Evolutionary conservation across 2,329 filamentous ascomycete genomes (phyloP), one percentile per base, ranked within the genome.

Genomic region (Colletotrichum liriopes): DNA sequence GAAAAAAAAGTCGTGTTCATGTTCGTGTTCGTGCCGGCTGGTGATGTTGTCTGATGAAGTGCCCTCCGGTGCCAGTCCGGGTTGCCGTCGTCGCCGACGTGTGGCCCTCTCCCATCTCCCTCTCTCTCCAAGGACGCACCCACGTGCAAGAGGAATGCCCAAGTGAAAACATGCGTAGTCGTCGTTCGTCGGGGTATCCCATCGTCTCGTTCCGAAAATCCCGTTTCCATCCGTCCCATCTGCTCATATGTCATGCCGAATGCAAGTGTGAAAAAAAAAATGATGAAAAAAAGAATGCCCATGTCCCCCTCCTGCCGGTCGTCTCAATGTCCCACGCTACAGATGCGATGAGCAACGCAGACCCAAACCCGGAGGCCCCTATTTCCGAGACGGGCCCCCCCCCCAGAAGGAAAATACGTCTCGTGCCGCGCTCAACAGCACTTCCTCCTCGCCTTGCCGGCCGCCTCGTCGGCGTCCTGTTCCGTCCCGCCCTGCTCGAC

Each of bases 401-500:
- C n/a, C n/a, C n/a, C n/a, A n/a, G 35, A 56, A 58, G 6, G 55
- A 18, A 26, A 26, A 20, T 8, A 7, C 18, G 45, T 43, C 11
- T n/a, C 8, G 20, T 58, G 20, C 14, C n/a, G n/a, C 32, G 16
- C 47, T 77, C 65, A 80, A 65, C 78, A 80, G 52, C 78, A 81
- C 74, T 73, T 76, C 6, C 66, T 74, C 66, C 75, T 75, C 67
- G 73, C 73, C 16, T 73, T 76, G 16, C 66, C 60, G 5, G 67
- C 75, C 5, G 74, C 72, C 18, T 75, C 72, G 3, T 74, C 68
- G 20, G 43, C 58, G 59, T 71, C 63, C 35, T 82, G 78, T 5
- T 75, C 78, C 1, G 71, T 75, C 5, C 79, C 81, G 9, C 80
- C 81, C 49, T 84, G 84, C 67, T 86, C 87, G 37, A 89, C 79